A percentile compares a stretch with the other conserved stretches of the same genome.
Evolutionary conservation across 2,329 filamentous ascomycete species (phyloP).

Genomic region (Sphaerostilbella broomeana): DNA sequence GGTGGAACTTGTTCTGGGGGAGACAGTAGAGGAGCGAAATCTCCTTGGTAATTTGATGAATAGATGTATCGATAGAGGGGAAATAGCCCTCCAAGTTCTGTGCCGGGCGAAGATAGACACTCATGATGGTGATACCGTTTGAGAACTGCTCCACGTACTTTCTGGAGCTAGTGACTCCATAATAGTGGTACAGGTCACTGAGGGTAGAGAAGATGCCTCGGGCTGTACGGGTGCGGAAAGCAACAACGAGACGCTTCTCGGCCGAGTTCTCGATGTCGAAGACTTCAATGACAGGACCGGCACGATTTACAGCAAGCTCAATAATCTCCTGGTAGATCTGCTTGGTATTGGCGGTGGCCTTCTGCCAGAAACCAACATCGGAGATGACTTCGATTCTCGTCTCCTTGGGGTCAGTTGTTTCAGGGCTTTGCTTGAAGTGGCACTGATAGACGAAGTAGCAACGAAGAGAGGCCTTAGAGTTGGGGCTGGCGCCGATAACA

Average conservation of each 20-base stretch:
- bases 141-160: slow-evolving; percentile 99
- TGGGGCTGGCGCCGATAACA: slow-evolving; percentile 59
- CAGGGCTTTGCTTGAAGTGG: slow-evolving; percentile 69
- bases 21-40: slow-evolving; percentile 95
- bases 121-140: slow-evolving; percentile 96
- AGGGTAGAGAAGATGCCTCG: slow-evolving; percentile 90
- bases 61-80: slow-evolving; percentile 86
- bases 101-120: slow-evolving; percentile 79
- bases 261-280: slow-evolving; percentile 88
- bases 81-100: slow-evolving; percentile 48
- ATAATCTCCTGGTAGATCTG: slow-evolving; percentile 94
- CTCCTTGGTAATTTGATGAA: slow-evolving; percentile 98
- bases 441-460: slow-evolving; percentile 99
- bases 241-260: slow-evolving; percentile 91
- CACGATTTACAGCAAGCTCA: slow-evolving; percentile 72
- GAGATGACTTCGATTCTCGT: slow-evolving; percentile 87
- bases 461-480: slow-evolving; percentile 74
- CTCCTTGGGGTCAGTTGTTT: slow-evolving; percentile 68
- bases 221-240: slow-evolving; percentile 88
- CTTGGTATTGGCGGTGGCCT: slow-evolving; percentile 93
- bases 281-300: slow-evolving; percentile 93
- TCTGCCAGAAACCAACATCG: slow-evolving; percentile 89
- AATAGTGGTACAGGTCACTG: slow-evolving; percentile 97
- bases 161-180: slow-evolving; percentile 88
- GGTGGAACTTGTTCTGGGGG: slow-evolving; percentile 93